Base-by-base conservation (phyloP, 768 basidiomycete genomes). In the Mycena epipterygia region DNA sequence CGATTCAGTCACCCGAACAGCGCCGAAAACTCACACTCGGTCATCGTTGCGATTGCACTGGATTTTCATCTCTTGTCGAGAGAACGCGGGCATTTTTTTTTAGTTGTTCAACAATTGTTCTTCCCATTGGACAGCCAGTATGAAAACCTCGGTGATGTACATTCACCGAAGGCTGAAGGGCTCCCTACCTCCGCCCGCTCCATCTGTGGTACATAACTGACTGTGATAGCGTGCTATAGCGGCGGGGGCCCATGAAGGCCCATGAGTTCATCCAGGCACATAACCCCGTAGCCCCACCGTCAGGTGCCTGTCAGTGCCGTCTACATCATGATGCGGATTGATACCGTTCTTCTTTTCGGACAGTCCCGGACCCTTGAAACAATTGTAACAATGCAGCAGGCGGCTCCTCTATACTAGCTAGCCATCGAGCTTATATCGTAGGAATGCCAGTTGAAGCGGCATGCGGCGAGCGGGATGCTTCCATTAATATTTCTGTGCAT, bases 361-460 rank as follows among this genome's bases (percentile, higher is more conserved):
- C n/a, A n/a, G 11, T n/a, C 29, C 41, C 63, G 63, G 37, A 56
- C 56, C 65, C 65, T 60, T 67, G 51, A 61, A 67, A 67, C 66
- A 60, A 58, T n/a, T 27, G 39, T 42, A 44, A 32, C 19, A 4
- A 13, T 33, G 3, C 8, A 11, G 16, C 21, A 27, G 19, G 30
- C 29, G 48, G 16, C 7, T 17, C 32, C 16, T 23, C 3, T 30
- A 6, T 12, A 29, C 39, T 46, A 61, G n/a, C n/a, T n/a, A n/a
- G n/a, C n/a, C n/a, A 48, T 61, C 5, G 60, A 61, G 48, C n/a
- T 44, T 52, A 21, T 41, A 52, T 41, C 48, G 23, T 35, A 21
- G 46, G 14, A 11, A 14, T 3, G 23, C 12, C 2, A 23, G 16
- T n/a, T 4, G 8, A 23, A 48, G 14, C 23, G 23, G n/a, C n/a